Conservation (phyloP, 345 rosid genomes). For the Mallotus nudiflorus region DNA sequence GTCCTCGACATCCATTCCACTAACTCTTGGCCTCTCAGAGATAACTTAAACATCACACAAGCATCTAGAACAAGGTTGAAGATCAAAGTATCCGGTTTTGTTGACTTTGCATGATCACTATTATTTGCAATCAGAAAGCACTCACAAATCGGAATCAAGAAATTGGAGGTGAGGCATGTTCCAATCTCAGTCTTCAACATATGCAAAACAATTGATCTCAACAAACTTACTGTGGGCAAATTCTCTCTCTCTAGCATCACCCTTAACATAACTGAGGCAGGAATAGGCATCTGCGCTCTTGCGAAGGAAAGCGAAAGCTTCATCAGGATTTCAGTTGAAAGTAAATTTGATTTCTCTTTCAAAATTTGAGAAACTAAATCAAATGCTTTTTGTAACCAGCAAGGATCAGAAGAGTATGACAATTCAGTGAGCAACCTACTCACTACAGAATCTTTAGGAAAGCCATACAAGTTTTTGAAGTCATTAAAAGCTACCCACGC, state of each 20-base stretch:
- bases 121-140: constrained; percentile 26
- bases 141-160: constrained; percentile 64
- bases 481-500: constrained; percentile 71
- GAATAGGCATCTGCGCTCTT: constrained; percentile 65
- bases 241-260: constrained; percentile 51
- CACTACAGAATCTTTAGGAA: constrained; percentile 41
- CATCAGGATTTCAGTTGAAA: constrained; percentile 41
- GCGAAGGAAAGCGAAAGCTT: constrained; percentile 63
- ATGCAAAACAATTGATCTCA: constrained; percentile 56
- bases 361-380: constrained; percentile 42
- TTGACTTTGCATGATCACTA: constrained; percentile 28
- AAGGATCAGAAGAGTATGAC: constrained; percentile 59
- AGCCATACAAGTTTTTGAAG: constrained; percentile 59
- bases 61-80: constrained; percentile 79
- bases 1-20: constrained; percentile 65
- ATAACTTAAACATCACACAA: constrained; percentile 61
- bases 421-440: constrained; percentile 52
- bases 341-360: constrained; percentile 44
- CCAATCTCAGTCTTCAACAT: constrained; percentile 79
- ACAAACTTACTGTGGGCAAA: constrained; percentile 34
- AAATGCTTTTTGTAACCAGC: constrained; percentile 57
- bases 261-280: constrained; percentile 54
- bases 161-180: constrained; percentile 61
- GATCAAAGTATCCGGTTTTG: constrained; percentile 59
- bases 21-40: constrained; percentile 72